Evolutionary conservation across 2,329 filamentous ascomycete species (phyloP), one percentile per base, ranked within the genome.

Genomic region (Aspergillus sojae): DNA sequence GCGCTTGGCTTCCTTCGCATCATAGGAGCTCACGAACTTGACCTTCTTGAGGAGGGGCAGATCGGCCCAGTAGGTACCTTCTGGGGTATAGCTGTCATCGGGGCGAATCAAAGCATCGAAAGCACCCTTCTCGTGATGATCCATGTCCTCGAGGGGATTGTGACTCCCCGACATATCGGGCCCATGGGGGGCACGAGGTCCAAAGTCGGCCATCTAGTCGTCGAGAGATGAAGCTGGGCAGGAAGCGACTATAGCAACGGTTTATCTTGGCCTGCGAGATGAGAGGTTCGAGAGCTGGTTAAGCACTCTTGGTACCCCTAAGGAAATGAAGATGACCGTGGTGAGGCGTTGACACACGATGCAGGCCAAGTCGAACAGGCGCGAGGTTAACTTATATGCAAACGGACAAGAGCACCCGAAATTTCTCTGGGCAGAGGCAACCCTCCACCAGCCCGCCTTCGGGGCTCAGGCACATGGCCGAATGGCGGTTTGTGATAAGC

Each of bases 11-110:
- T 96, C 94, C 52, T 83, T 81, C 63, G 82, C 83, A 78, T 97
- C 90, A 76, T 93, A 88, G 63, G 87, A 85, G 76, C 81, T 84
- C 74, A 97, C 90, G 75, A 98, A 98, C 67, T 83, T 83, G 73
- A 92, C 76, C 66, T 92, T 89, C 81, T 94, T 80, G 64, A 78
- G 71, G 57, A 93, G 74, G 23, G 90, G 88, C 71, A 98, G 83
- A 75, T 97, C 94, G 39, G 94, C 94, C 94, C 94, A 98, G 85
- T 98, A 98, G 68, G 88, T 85, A 65, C 94, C 94, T 23, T 94
- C 87, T 61, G 85, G 80, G 61, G 91, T 92, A 81, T 94, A 97
- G 67, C 89, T 91, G 81, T 98, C 94, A 74, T 96, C 92, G 2
- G 94, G 94, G 61, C 91, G 91, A 62, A 96, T 91, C 62, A 97